Base-by-base conservation (phyloP, 176 grass and related monocot genomes). In the Avena sativa region DNA sequence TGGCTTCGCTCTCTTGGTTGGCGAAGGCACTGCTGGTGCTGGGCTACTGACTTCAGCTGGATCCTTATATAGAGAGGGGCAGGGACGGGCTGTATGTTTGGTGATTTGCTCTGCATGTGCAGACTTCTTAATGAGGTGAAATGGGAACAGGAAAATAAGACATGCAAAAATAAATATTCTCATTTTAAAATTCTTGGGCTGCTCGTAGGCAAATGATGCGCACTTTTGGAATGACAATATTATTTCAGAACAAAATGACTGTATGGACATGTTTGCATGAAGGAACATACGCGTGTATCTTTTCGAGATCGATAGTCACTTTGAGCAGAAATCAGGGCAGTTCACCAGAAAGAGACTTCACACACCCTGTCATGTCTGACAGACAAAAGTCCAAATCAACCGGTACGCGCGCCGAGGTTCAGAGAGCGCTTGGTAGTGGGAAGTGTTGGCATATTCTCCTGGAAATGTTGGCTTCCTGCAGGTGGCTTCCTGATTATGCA, bases 141-240 rank as follows among this genome's bases (percentile, higher is more conserved):
- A 13, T 8, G 32, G 1, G 2, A 79, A 82, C 2, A 8, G 32
- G 10, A 57, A 21, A 20, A 19, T 2, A 52, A 26, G 59, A 2
- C 3, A 50, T 26, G 12, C n/a, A 34, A 21, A 8, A 8, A n/a
- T n/a, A 68, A 68, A 4, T 23, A 15, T 53, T 53, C 51, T 9
- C 20, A 44, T 56, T 9, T 30, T 19, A 9, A 48, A 80, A 26
- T 49, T 38, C 62, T 68, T 26, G 14, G 55, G 12, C 73, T 17
- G 70, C 61, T 83, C 50, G 38, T 16, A 59, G 50, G 71, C 49
- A 76, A 88, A 76, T 68, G 86, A 32, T 78, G 32, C 32, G 5
- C 17, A 57, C 1, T 3, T 30, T 52, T 57, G 75, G 57, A 78
- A 78, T 78, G 30, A 58, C 1, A 23, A 20, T 34, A 34, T 34